Evolutionary conservation across 129 eudicot genomes (phyloP), one percentile per base, ranked within the genome.

Genomic region (Glebionis coronaria): DNA sequence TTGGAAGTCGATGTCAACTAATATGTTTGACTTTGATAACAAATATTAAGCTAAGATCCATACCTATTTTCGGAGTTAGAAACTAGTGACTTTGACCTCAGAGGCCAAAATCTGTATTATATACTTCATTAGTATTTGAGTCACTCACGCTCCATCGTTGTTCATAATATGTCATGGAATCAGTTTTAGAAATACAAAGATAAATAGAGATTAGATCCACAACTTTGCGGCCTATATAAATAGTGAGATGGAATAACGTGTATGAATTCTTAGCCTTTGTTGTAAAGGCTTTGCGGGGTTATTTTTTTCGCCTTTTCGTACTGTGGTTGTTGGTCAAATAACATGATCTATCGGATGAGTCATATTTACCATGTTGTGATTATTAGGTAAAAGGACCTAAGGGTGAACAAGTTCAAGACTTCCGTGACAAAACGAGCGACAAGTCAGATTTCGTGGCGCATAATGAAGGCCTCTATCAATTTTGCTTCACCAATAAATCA

Each of bases 401-500:
- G 44, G 97, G 95, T 19, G 95, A 88, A 61, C 98, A 88, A 65
- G 57, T 93, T 71, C 92, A 87, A 16, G 95, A 88, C 68, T 67
- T 82, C 31, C 96, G 83, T 16, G 91, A 93, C 84, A 86, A 84
- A 60, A 84, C 80, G 29, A 86, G 88, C 20, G 95, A 86, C 15
- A 93, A 86, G 78, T 78, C 75, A 16, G 95, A 86, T 61, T 93
- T 93, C 40, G 86, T 82, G 67, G 90, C 81, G 46, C 80, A 78
- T 42, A 81, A 86, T n/a, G 82, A 84, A 74, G 98, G 98, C 56
- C 77, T 87, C 44, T 80, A 88, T 58, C 80, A 80, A 14, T 93
- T 93, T 56, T 93, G 98, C 69, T 88, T 93, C 82, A 78, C 84
- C 1, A 93, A 93, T 68, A 88, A 80, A 76, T 84, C 98, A n/a